Conservation (phyloP, 208 protist species). For the Perkinsela sp. region DNA sequence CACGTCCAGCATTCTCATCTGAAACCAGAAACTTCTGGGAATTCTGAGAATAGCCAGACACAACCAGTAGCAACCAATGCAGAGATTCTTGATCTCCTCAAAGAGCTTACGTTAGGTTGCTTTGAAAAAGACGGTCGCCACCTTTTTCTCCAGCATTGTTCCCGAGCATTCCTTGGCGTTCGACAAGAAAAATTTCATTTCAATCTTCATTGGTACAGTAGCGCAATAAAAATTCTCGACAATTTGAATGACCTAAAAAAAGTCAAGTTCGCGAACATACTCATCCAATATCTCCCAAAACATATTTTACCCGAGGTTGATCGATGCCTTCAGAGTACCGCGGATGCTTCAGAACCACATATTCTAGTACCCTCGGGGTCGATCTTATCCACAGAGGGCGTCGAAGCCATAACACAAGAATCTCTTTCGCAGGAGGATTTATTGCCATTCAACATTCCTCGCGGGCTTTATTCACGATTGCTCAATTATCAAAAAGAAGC, state of each 20-base stretch:
- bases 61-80: neutral
- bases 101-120: neutral
- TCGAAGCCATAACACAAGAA: neutral
- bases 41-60: neutral
- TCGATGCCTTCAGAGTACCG: neutral
- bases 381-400: neutral
- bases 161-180: neutral
- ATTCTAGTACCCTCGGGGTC: neutral
- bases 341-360: neutral
- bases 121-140: neutral
- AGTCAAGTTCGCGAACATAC: neutral
- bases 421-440: neutral
- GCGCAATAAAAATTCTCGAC: neutral
- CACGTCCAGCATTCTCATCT: neutral
- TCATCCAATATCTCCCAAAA: neutral
- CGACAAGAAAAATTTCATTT: neutral
- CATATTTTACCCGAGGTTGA: neutral
- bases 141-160: neutral
- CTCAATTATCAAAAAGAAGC: conserved; percentile 38
- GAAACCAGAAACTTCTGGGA: too few relatives aligned
- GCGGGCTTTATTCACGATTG: conserved; percentile 18
- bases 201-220: neutral
- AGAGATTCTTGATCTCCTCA: neutral
- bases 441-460: neutral
- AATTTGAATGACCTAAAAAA: neutral